Conservation (phyloP, 2,329 filamentous ascomycete species). For the Cladosporium austrohemisphaericum region DNA sequence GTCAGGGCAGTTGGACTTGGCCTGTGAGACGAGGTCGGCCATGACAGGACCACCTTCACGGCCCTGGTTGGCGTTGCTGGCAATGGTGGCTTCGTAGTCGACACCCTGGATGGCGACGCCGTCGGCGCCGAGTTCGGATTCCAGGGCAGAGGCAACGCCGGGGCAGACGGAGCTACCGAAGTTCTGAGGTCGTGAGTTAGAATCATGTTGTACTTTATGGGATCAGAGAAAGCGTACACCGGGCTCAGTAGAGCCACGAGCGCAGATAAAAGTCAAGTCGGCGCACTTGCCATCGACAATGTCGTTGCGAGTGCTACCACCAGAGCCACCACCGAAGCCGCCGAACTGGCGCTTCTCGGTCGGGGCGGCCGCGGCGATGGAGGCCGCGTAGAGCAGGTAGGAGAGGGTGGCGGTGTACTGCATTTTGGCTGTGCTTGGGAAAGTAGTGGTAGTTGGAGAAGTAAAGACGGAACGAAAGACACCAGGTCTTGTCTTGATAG, state of each 20-base stretch:
- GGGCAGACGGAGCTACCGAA: constrained; percentile 51
- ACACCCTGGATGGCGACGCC: constrained; percentile 54
- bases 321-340: constrained; percentile 18
- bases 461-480: background rate
- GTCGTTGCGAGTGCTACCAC: constrained; percentile 23
- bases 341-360: constrained; percentile 17
- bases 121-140: constrained; percentile 38
- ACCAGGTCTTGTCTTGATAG: constrained; percentile 6
- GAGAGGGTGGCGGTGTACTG: constrained; percentile 20
- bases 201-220: background rate
- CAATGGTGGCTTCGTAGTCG: constrained; percentile 45
- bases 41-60: constrained; percentile 24
- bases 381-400: constrained; percentile 21
- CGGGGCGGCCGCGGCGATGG: constrained; percentile 20
- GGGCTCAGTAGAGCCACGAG: constrained; percentile 52
- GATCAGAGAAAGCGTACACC: constrained; percentile 27
- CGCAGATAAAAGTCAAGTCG: constrained; percentile 53
- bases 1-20: constrained; percentile 25
- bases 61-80: constrained; percentile 20
- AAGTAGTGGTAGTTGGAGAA: background rate
- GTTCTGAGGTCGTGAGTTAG: constrained; percentile 32
- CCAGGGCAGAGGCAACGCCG: constrained; percentile 48
- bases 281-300: constrained; percentile 36
- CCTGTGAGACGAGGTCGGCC: constrained; percentile 23
- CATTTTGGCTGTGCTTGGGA: constrained; percentile 16